These are phyloP conservation scores for Hypomontagnella monticulosa DNA, from an alignment of 495 filamentous ascomycete genomes.

Conservation along the genomic window DNA sequence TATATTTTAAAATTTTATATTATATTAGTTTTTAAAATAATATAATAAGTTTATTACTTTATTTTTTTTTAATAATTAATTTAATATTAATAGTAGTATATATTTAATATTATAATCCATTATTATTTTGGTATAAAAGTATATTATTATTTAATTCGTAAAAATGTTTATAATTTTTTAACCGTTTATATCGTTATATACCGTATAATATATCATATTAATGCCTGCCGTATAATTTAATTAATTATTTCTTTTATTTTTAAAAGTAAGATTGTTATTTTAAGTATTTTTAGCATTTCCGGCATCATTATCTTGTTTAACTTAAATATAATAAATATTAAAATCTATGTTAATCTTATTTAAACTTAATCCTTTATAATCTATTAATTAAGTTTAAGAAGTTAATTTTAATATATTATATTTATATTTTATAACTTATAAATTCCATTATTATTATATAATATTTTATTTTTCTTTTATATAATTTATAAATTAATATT, in stretches of 20 bases:
- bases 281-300: slow-evolving; percentile 1
- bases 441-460: no score
- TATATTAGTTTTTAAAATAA: not conserved
- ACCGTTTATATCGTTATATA: no score
- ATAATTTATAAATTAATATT: no score
- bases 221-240: not conserved
- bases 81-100: not conserved
- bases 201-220: no score
- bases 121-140: no score
- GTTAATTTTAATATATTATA: no score
- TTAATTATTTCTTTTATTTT: not conserved
- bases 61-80: not conserved
- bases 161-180: no score
- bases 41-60: not conserved
- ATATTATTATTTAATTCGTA: no score
- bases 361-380: not conserved
- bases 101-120: not conserved
- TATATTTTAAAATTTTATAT: not conserved
- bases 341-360: not conserved
- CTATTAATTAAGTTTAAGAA: no score
- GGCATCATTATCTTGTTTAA: not conserved
- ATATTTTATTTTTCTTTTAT: no score
- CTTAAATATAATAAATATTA: not conserved
- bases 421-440: no score
- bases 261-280: not conserved